phyloP scores from a whole-genome alignment of 2,329 filamentous ascomycete species.

The Exserohilum rostratum region DNA sequence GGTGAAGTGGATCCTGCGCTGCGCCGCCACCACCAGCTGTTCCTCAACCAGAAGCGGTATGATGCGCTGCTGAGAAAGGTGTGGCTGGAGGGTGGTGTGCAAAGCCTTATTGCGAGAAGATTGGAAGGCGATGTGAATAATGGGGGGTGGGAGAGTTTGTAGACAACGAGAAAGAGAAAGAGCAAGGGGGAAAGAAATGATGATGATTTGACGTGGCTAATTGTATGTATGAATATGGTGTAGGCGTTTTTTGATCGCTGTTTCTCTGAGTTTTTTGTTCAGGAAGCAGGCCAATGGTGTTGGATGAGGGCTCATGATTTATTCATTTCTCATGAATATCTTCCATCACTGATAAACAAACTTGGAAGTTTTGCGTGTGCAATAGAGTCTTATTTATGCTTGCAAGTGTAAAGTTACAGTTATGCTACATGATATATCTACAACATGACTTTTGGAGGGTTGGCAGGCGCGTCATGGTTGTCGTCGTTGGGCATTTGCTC shows the following conservation, averaged over 20 bases:
- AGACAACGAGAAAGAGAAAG: neutral
- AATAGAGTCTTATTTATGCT: too few relatives aligned
- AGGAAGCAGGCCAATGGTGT: too few relatives aligned
- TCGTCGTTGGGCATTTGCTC: neutral
- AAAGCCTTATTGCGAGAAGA: slow-evolving; percentile 86
- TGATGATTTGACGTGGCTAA: neutral
- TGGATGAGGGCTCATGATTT: too few relatives aligned
- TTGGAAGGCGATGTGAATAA: slow-evolving; percentile 96
- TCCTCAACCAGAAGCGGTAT: slow-evolving; percentile 91
- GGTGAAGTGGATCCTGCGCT: slow-evolving; percentile 95
- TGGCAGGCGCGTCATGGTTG: neutral
- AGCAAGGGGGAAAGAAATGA: neutral
- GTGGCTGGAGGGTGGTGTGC: slow-evolving; percentile 86
- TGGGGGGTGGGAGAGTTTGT: slow-evolving; percentile 87
- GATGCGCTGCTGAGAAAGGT: slow-evolving; percentile 84
- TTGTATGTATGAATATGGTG: neutral
- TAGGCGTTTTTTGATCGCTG: neutral
- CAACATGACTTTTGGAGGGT: neutral
- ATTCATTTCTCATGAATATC: neutral
- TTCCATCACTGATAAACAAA: neutral
- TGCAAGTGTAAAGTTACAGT: neutral
- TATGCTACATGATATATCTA: neutral
- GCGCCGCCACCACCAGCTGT: slow-evolving; percentile 82
- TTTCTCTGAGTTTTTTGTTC: too few relatives aligned
- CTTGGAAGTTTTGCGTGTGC: neutral